phyloP scores from a whole-genome alignment of 305 asterid genomes.

The Rubia tinctorum region DNA sequence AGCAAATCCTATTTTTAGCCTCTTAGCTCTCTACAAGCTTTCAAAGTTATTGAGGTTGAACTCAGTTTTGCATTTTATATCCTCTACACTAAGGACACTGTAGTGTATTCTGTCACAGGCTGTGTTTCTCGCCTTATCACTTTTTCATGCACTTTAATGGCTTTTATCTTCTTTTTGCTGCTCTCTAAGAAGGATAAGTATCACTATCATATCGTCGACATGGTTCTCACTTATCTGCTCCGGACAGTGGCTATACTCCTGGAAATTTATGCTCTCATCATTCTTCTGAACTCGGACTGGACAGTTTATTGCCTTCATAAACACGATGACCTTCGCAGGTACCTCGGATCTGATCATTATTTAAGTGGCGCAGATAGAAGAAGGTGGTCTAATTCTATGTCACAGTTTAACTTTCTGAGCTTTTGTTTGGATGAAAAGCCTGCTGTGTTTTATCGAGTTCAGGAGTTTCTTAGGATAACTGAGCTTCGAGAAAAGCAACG shows the following conservation, averaged over 20 bases:
- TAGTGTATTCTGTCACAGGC: slow-evolving; percentile 20
- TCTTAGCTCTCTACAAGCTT: slow-evolving; percentile 21
- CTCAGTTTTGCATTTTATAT: slow-evolving; percentile 45
- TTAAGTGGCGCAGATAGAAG: slow-evolving; percentile 8
- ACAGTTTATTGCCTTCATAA: slow-evolving; percentile 23
- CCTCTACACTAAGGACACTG: slow-evolving; percentile 41
- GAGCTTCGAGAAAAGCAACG: slow-evolving; percentile 22
- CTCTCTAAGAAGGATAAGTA: slow-evolving; percentile 19
- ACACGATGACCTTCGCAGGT: background rate
- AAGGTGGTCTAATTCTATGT: slow-evolving; percentile 48
- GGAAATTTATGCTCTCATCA: slow-evolving; percentile 30
- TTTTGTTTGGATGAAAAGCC: slow-evolving; percentile 27
- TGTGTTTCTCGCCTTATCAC: slow-evolving; percentile 22
- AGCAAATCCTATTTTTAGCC: slow-evolving; percentile 28
- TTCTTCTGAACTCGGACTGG: slow-evolving; percentile 29
- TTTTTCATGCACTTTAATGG: slow-evolving; percentile 14
- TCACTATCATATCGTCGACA: slow-evolving; percentile 22
- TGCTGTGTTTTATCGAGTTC: slow-evolving; percentile 7
- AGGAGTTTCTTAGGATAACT: slow-evolving; percentile 19
- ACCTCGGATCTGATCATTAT: background rate
- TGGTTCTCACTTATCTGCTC: slow-evolving; percentile 36
- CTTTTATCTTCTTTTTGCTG: slow-evolving; percentile 22
- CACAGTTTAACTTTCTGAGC: slow-evolving; percentile 37
- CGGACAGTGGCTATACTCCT: slow-evolving; percentile 32
- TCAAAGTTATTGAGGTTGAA: slow-evolving; percentile 46